A percentile compares a stretch with the other conserved stretches of the same genome.
Evolutionary conservation across 2,329 filamentous ascomycete genomes (phyloP).

Genomic region (Colletotrichum lini): DNA sequence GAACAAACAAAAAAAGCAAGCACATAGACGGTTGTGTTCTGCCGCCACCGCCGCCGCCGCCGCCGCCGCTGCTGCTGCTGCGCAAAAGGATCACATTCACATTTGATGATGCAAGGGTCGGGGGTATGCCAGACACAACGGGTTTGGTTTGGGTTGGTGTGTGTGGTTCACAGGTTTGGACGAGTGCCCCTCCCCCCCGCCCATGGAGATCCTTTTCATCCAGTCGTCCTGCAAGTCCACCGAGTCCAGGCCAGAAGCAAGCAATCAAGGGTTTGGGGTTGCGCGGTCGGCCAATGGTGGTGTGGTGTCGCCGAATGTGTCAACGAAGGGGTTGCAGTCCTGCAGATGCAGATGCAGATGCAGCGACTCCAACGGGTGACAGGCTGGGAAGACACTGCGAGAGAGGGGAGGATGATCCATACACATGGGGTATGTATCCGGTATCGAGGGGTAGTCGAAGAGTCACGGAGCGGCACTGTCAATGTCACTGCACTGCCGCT

Average conservation of each 20-base stretch:
- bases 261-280: slow-evolving; percentile 4
- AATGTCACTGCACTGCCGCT: slow-evolving; percentile 25
- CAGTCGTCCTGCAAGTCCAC: neutral
- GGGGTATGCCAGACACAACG: slow-evolving; percentile 16
- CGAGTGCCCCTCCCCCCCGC: neutral
- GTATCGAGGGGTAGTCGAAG: neutral
- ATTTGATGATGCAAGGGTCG: slow-evolving; percentile 26
- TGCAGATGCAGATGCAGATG: no score
- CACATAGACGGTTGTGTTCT: neutral
- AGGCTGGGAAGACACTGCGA: slow-evolving; percentile 24
- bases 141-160: slow-evolving; percentile 24
- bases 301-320: slow-evolving; percentile 24
- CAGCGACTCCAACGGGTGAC: slow-evolving; percentile 22
- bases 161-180: slow-evolving; percentile 1
- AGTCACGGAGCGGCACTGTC: neutral
- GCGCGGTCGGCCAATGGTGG: slow-evolving; percentile 24
- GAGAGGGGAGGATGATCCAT: slow-evolving; percentile 8
- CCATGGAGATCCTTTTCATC: slow-evolving; percentile 5
- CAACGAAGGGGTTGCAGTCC: neutral
- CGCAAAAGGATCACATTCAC: neutral
- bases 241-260: slow-evolving; percentile 1
- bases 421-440: no score
- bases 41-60: neutral
- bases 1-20: neutral
- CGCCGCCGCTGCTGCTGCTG: neutral